Conservation (phyloP, 768 basidiomycete genomes). For the Tricholoma flavovirens region DNA sequence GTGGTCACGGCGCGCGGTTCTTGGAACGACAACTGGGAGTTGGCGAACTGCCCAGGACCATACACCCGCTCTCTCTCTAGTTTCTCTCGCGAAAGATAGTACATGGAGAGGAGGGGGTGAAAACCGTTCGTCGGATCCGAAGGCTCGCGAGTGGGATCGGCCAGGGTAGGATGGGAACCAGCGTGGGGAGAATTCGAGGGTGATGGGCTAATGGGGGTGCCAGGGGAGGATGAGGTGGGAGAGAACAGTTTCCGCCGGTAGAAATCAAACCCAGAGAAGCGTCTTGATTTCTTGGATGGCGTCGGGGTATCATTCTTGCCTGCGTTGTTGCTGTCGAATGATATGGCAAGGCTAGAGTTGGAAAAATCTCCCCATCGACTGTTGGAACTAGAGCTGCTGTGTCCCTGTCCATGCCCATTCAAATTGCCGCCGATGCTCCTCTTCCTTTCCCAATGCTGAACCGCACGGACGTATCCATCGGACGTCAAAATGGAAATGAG, state of each 20-base stretch:
- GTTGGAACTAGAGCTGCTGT: constrained; percentile 23
- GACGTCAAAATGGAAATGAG: constrained; percentile 70
- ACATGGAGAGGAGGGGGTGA: constrained; percentile 94
- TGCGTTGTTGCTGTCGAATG: constrained; percentile 43
- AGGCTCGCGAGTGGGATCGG: constrained; percentile 44
- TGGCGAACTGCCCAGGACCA: constrained; percentile 91
- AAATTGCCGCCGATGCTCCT: constrained; percentile 31
- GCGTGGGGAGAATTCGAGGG: constrained; percentile 56
- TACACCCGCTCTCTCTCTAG: constrained; percentile 91
- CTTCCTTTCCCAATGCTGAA: constrained; percentile 76
- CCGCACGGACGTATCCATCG: constrained; percentile 68
- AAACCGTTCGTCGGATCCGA: constrained; percentile 88
- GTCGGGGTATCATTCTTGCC: constrained; percentile 39
- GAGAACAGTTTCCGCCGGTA: constrained; percentile 87
- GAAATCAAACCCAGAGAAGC: constrained; percentile 96
- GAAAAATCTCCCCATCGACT: constrained; percentile 54
- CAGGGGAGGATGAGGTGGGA: constrained; percentile 44
- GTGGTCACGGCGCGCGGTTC: constrained; percentile 16
- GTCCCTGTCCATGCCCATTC: constrained; percentile 31
- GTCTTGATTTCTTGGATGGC: constrained; percentile 60
- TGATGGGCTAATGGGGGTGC: constrained; percentile 41
- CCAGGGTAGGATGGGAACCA: constrained; percentile 40
- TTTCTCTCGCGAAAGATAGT: constrained; percentile 94
- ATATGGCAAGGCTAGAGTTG: constrained; percentile 65
- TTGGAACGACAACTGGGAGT: constrained; percentile 70